These are phyloP conservation scores for Wickerhamiella parazyma DNA, from an alignment of 805 yeast species.

Conservation along the genomic window DNA sequence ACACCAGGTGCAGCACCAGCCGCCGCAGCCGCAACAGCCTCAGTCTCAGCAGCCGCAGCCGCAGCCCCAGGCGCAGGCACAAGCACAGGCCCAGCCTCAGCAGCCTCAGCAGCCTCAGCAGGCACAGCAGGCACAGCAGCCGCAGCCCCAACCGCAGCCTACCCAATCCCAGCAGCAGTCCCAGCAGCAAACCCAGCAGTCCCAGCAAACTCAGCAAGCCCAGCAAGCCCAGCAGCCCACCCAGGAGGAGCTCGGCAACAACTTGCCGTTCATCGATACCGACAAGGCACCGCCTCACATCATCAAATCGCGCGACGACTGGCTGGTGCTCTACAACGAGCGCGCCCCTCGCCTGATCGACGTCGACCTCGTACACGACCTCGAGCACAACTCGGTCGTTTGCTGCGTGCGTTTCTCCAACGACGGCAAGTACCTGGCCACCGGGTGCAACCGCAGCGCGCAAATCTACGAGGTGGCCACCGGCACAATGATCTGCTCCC, in stretches of 20 bases:
- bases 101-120: conserved; percentile 17
- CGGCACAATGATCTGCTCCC: conserved; percentile 75
- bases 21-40: conserved; percentile 19
- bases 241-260: conserved; percentile 21
- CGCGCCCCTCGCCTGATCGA: conserved; percentile 64
- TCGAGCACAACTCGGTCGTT: conserved; percentile 88
- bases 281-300: conserved; percentile 58
- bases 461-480: conserved; percentile 87
- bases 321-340: conserved; percentile 82
- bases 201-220: conserved; percentile 17
- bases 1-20: conserved; percentile 19
- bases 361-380: conserved; percentile 75
- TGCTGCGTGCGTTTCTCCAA: conserved; percentile 90
- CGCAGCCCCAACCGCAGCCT: conserved; percentile 8
- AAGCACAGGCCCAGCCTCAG: conserved; percentile 20
- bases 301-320: conserved; percentile 73
- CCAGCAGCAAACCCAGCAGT: conserved; percentile 21
- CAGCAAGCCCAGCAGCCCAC: conserved; percentile 15
- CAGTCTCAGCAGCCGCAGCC: conserved; percentile 21
- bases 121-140: conserved; percentile 13
- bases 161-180: conserved; percentile 14
- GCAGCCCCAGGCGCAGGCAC: conserved; percentile 19
- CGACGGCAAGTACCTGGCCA: conserved; percentile 86
- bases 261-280: conserved; percentile 54
- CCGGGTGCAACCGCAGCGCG: conserved; percentile 93